Percentiles rank a stretch among this genome's conserved stretches.
Conservation (phyloP, 371 early-diverging fungal species). For the Parasitella parasitica region DNA sequence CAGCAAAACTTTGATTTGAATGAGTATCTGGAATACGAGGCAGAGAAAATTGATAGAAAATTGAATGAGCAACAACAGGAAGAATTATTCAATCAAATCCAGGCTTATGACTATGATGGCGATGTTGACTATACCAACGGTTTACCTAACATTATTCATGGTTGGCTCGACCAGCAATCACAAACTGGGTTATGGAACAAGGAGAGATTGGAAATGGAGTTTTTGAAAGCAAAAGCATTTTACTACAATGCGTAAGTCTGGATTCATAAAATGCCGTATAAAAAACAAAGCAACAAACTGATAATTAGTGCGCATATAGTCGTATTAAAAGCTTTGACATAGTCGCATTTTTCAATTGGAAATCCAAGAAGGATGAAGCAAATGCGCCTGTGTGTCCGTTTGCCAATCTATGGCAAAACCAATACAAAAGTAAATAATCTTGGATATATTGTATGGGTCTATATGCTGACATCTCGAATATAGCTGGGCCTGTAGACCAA, state of each 20-base stretch:
- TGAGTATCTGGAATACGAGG: conserved; percentile 45
- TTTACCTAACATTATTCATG: conserved; percentile 44
- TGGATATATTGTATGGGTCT: neutral
- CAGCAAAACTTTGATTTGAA: conserved; percentile 46
- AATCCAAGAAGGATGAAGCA: conserved; percentile 38
- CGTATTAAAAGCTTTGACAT: conserved; percentile 50
- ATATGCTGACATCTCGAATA: no score
- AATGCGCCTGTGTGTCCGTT: conserved; percentile 55
- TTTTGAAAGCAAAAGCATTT: conserved; percentile 52
- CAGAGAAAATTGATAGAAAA: conserved; percentile 14
- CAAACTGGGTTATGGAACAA: conserved; percentile 46
- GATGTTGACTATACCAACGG: conserved; percentile 47
- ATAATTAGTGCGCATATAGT: no score
- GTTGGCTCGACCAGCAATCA: conserved; percentile 36
- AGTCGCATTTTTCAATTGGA: conserved; percentile 45
- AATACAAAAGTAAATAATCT: conserved; percentile 45
- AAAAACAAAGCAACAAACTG: no score
- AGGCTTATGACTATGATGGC: conserved; percentile 52
- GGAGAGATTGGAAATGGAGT: conserved; percentile 46
- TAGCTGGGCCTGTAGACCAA: conserved; percentile 18
- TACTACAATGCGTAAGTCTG: conserved; percentile 56
- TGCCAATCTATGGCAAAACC: conserved; percentile 62
- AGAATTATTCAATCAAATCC: conserved; percentile 41
- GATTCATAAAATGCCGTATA: no score
- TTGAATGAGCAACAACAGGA: conserved; percentile 10